phyloP scores from a whole-genome alignment of 1,284 basidiomycete genomes.

The Trichosporon coremiiforme region DNA sequence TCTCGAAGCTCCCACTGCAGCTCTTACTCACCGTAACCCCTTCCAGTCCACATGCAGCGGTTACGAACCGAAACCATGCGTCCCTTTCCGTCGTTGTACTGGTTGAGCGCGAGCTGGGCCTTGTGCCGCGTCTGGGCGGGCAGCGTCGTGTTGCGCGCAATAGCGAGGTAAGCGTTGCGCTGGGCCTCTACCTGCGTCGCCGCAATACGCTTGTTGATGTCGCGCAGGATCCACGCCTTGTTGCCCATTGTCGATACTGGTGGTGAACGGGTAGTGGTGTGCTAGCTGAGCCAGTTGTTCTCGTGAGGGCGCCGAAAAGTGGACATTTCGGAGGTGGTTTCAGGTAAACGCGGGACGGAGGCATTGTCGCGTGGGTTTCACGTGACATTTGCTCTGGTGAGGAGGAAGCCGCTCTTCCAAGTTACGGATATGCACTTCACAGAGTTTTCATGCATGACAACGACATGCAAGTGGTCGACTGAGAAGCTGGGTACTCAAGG shows the following conservation, averaged over 20 bases:
- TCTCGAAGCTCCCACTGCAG: background rate
- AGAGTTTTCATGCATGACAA: no score
- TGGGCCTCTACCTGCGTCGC: constrained; percentile 71
- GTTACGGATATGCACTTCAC: no score
- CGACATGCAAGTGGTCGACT: no score
- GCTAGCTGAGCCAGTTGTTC: background rate
- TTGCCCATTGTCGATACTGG: constrained; percentile 36
- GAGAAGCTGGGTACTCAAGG: no score
- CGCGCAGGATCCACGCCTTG: constrained; percentile 47
- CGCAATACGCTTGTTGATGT: constrained; percentile 50
- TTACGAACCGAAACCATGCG: constrained; percentile 84
- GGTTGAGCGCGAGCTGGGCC: constrained; percentile 92
- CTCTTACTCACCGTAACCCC: constrained; percentile 64
- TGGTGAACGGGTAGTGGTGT: background rate
- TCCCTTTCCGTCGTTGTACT: constrained; percentile 73
- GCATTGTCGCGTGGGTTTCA: background rate
- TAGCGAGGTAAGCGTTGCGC: constrained; percentile 82
- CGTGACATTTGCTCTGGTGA: no score
- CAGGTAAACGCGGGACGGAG: background rate
- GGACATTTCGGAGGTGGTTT: constrained; percentile 12
- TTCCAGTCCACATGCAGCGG: constrained; percentile 78
- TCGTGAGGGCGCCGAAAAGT: constrained; percentile 6
- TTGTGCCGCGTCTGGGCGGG: constrained; percentile 86
- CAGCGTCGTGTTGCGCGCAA: constrained; percentile 82
- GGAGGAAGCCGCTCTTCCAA: no score